These are phyloP conservation scores for Peribolospora baueri DNA, from an alignment of 768 basidiomycete genomes.

Conservation along the genomic window DNA sequence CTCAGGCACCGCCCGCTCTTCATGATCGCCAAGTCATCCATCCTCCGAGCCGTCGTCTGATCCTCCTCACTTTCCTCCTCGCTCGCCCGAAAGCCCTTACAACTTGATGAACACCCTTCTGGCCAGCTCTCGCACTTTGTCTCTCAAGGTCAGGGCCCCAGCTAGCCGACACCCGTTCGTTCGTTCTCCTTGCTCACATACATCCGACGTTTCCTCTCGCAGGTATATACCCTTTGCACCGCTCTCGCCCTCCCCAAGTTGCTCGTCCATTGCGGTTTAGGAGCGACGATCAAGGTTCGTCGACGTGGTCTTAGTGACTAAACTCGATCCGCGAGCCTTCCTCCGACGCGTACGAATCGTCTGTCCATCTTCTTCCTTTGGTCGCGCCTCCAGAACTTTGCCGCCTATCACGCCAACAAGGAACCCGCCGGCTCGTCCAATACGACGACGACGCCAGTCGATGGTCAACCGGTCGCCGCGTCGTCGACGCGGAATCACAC, in stretches of 20 bases:
- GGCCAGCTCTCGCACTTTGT: slow-evolving; percentile 60
- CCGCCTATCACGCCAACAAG: neutral
- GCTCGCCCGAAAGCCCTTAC: slow-evolving; percentile 19
- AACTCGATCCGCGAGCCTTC: no score
- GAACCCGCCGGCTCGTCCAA: neutral
- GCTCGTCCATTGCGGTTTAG: slow-evolving; percentile 1
- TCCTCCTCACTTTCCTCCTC: neutral
- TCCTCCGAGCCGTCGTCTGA: neutral
- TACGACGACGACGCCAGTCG: neutral
- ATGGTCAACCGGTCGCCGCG: neutral
- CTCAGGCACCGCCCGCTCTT: no score
- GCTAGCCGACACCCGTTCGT: no score
- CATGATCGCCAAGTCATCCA: slow-evolving; percentile 12
- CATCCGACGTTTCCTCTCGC: no score
- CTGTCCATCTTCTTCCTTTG: neutral
- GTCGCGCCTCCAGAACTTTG: neutral
- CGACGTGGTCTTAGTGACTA: no score
- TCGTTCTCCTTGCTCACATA: no score
- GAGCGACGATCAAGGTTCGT: slow-evolving; percentile 30
- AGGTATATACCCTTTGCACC: slow-evolving; percentile 2
- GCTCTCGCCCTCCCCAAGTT: slow-evolving; percentile 2
- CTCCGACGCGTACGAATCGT: no score
- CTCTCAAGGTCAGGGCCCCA: slow-evolving; percentile 20
- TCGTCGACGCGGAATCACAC: neutral
- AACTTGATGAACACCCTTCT: slow-evolving; percentile 90